Evolutionary conservation across 1,284 basidiomycete genomes (phyloP), one percentile per base, ranked within the genome.

Genomic region (Pisolithus thermaeus): DNA sequence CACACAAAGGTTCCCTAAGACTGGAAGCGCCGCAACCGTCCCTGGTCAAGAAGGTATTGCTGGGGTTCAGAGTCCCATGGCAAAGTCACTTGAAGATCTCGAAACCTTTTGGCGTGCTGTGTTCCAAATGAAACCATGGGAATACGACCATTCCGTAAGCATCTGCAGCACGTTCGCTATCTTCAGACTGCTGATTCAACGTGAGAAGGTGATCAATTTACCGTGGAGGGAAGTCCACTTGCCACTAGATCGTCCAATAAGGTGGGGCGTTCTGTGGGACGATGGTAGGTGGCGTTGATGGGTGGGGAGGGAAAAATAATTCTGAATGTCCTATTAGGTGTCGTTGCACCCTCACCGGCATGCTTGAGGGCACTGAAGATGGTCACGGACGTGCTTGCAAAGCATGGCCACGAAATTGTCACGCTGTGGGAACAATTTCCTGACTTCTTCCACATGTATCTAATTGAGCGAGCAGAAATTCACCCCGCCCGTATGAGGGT

Each of bases 41-140:
- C 67, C 69, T 28, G 87, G 85, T 0, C 73, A 84, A 54, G 79
- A 84, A 51, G 78, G 76, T 6, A 61, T 90, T 37, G 74, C 72
- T 6, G 67, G 75, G 12, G 70, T 79, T 12, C 69, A 75, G 23
- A 78, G 84, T 3, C 84, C 86, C 0, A 82, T 90, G 78, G 81
- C 82, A 1, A 70, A 74, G 27, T 81, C 69, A 22, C 73, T 88
- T 35, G 75, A 74, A 14, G 87, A 89, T 61, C 66, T 90, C 25
- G 77, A 76, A 37, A 76, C 82, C 41, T 78, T 84, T 59, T 79
- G 78, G 65, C 74, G 76, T 51, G 70, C 77, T 2, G 71, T 87
- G 25, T 70, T 84, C 45, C 68, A 73, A 43, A 75, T 72, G 63
- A 73, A 70, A 50, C 80, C 73, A 20, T 84, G 78, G 81, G 70